Base-by-base conservation (phyloP, 2,329 filamentous ascomycete genomes). In the Penicillium sp. region DNA sequence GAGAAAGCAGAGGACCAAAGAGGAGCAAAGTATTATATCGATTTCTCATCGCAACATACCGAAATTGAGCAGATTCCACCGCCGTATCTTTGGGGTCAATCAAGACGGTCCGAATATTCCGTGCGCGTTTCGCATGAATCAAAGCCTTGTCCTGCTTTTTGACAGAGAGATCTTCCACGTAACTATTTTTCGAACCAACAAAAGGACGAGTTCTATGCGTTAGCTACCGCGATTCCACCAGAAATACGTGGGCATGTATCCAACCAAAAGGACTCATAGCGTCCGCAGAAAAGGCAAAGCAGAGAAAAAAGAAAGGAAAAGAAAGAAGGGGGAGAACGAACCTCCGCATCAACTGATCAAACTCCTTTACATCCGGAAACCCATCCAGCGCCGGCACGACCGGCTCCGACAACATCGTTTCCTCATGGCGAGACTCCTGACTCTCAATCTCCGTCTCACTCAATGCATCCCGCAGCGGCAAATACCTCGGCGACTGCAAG, bases 101-200 rank as follows among this genome's bases (percentile, higher is more conserved):
- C 45, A 76, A 58, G 28, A 76, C 73, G 4, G 64, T 70, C 46
- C 60, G 68, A 48, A 77, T 76, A 50, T 76, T 75, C 35, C 70
- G 64, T 24, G 73, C 74, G 56, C 74, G 65, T 48, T 63, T 68
- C 24, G 73, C 70, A 56, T 74, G 72, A 29, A 77, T 77, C 52
- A 77, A 63, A 4, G 74, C 74, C 51, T 77, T 77, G 53, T 77
- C 74, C 58, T 74, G 73, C 46, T 77, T 77, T 54, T 76, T 76
- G 32, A 73, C 65, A 5, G 74, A 76, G 11, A 77, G 63, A 33
- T 73, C 72, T 40, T 73, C 65, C 32, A 77, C 73, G 51, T 77
- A 77, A 41, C 75, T 76, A 34, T 25, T 32, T 12, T 33, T 18
- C 3, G 3, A 18, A 18, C 18, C 18, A 18, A 18, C 18, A 18